Evolutionary conservation across 106 monocot genomes (phyloP), one percentile per base, ranked within the genome.

Genomic region (Alisma plantagoaquatica): DNA sequence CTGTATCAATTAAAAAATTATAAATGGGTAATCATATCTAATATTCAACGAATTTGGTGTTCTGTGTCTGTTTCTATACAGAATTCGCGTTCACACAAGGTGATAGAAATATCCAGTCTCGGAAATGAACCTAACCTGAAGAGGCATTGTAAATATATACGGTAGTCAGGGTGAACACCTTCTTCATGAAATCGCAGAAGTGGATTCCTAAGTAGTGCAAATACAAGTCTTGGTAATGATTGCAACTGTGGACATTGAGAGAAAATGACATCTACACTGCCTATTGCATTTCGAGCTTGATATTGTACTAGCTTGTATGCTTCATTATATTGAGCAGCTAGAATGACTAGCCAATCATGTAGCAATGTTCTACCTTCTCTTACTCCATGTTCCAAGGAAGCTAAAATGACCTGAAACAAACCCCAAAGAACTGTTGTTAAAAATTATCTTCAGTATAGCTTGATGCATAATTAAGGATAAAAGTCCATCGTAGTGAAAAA

Each of bases 121-220:
- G 47, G 47, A 48, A 48, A 48, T 17, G 27, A 53, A 53, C 11
- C 35, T 38, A 38, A 98, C 98, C 98, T 98, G 70, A 90, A 98
- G 21, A 98, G 78, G 70, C 98, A 90, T 51, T 90, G 98, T 32
- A 86, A 59, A 51, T 85, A 98, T 56, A 98, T 84, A 18, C 98
- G 70, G 29, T 82, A 90, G 61, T 98, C 98, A 21, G 93, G 98
- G 56, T 98, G 98, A 43, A 98, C 76, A 31, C 98, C 98, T 57
- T 98, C 90, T 67, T 98, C 98, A 38, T 89, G 89, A 32, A 90
- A 86, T 2, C 73, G 84, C n/a, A 98, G 82, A 65, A 98, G 82
- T 57, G 90, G 85, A 31, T 67, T 85, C 58, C 98, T 78, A 16
- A 98, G 63, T 45, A 98, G 62, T 35, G 90, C 98, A 81, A 98